A percentile compares a stretch with the other conserved stretches of the same genome.
Evolutionary conservation across 2,329 filamentous ascomycete species (phyloP).

Genomic region (Sordariomycetes sp.): DNA sequence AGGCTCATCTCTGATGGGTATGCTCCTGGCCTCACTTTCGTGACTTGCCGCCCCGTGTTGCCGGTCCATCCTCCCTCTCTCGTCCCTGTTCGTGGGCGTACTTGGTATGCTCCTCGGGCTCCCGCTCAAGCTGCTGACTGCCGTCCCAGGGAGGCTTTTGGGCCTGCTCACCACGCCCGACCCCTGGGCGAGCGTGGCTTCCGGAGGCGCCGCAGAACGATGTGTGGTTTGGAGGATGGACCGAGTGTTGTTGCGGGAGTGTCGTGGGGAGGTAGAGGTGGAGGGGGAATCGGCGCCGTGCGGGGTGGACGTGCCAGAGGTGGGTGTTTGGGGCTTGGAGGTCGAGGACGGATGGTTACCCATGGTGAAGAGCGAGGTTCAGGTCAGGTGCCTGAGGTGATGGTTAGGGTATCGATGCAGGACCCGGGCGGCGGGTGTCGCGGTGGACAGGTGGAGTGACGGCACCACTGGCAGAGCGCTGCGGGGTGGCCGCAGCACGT

Average conservation of each 20-base stretch:
- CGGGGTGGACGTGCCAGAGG: constrained; percentile 2
- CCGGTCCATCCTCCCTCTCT: background rate
- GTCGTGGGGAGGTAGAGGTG: constrained; percentile 6
- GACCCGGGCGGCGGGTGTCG: background rate
- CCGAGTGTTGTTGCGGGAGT: constrained; percentile 27
- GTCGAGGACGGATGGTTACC: constrained; percentile 24
- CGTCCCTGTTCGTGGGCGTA: constrained; percentile 11
- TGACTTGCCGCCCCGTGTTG: background rate
- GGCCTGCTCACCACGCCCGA: constrained; percentile 39
- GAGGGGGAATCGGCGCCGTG: background rate
- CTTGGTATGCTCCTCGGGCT: constrained; percentile 32
- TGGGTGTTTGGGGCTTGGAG: constrained; percentile 21
- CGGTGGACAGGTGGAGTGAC: background rate
- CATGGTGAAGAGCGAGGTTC: constrained; percentile 11
- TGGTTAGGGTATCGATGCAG: background rate
- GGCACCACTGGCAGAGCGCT: too few relatives aligned
- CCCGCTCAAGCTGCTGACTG: constrained; percentile 38
- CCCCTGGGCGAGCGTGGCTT: constrained; percentile 51
- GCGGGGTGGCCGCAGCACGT: too few relatives aligned
- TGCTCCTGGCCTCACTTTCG: background rate
- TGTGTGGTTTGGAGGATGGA: constrained; percentile 46
- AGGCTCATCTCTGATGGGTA: constrained; percentile 15
- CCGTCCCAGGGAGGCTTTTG: constrained; percentile 37
- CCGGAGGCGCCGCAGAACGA: constrained; percentile 49
- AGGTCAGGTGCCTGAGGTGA: background rate